Base-by-base conservation (phyloP, 768 basidiomycete species). In the Tylopilus rubrobrunneus region DNA sequence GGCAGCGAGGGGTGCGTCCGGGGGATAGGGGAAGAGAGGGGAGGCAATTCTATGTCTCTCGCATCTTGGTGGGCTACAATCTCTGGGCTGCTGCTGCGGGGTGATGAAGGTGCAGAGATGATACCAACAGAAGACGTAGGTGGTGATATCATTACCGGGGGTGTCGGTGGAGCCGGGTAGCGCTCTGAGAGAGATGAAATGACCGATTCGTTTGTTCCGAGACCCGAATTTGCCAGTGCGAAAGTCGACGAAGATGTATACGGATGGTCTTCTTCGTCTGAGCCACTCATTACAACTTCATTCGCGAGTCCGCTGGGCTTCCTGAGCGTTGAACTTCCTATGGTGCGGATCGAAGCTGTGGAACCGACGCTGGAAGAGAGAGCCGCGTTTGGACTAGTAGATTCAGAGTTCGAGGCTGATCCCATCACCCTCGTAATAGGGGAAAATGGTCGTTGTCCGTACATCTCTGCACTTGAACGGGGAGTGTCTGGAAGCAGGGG, bases 141-240 rank as follows among this genome's bases (percentile, higher is more conserved):
- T 0, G 66, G 61, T 19, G 68, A 70, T 15, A 67, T 25, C 6
- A 69, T n/a, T 1, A 71, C 57, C 3, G 69, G 68, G 0, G 69
- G 64, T 1, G 69, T 62, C 5, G 57, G 59, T 12, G 69, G 60
- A 8, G 60, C 63, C 14, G 68, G 69, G 48, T 69, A 69, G 14
- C 68, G 63, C 39, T 69, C 65, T 7, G 68, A 69, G 8, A 69
- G 61, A 17, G 68, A 69, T 2, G 61, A 59, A n/a, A 69, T 36
- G 29, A 56, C 8, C 1, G 61, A 62, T 15, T 0, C 55, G 2
- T 55, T 52, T 2, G 5, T 34, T 36, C 40, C 45, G 2, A 25
- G 19, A 41, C 46, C 42, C 10, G 41, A 10, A 15, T 41, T 43
- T 9, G 29, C 21, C 29, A 27, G 29, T 12, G 48, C 48, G 28